Conservation (phyloP, 441 rosid genomes). For the Syzygium syzygioides region DNA sequence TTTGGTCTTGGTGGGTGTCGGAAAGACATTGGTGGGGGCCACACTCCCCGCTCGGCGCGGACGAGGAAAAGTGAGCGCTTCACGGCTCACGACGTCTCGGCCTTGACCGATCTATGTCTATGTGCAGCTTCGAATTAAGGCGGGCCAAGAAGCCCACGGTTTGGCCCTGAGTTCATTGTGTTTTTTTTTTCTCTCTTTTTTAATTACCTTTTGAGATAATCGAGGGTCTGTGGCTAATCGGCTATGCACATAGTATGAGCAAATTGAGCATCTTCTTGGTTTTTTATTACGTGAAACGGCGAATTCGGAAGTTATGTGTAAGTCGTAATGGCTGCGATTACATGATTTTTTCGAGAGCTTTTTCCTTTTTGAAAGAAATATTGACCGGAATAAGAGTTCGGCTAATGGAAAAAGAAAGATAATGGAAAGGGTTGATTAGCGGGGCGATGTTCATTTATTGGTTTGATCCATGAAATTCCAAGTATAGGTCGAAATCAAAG, state of each 20-base stretch:
- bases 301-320: not conserved
- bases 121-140: not conserved
- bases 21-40: not conserved
- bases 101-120: not conserved
- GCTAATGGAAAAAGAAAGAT: too few species aligned
- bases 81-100: not conserved
- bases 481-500: not conserved
- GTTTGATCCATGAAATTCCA: not conserved
- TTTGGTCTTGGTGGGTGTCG: not conserved
- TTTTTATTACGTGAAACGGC: not conserved
- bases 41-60: not conserved
- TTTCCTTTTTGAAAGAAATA: not conserved
- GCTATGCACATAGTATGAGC: not conserved
- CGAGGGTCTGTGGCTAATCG: not conserved
- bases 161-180: not conserved
- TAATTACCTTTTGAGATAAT: not conserved
- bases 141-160: not conserved
- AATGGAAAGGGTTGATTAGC: not conserved
- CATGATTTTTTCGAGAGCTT: not conserved
- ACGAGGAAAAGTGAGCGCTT: too few species aligned
- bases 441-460: not conserved
- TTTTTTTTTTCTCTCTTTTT: too few species aligned
- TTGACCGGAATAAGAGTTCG: not conserved
- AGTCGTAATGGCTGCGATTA: not conserved
- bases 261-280: not conserved